Evolutionary conservation across 1,284 basidiomycete genomes (phyloP).

Genomic region (Boletus sp.): DNA sequence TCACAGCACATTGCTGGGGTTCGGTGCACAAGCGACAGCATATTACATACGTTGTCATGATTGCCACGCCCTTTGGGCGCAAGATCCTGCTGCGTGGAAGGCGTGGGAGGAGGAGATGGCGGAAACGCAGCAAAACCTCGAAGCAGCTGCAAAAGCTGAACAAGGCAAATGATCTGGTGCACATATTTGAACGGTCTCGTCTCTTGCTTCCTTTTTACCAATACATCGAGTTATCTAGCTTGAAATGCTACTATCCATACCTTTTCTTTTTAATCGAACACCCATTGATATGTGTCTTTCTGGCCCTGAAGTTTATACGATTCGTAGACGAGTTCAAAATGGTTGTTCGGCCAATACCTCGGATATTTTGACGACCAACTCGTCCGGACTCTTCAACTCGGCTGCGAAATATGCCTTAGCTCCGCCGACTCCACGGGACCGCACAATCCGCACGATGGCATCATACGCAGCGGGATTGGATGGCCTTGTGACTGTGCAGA

Average conservation of each 20-base stretch:
- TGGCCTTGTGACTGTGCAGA: slow-evolving; percentile 37
- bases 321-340: slow-evolving; percentile 27
- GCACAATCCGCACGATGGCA: slow-evolving; percentile 36
- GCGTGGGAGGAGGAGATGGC: slow-evolving; percentile 40
- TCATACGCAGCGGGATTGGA: slow-evolving; percentile 41
- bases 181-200: background rate
- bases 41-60: slow-evolving; percentile 50
- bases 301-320: background rate
- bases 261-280: background rate
- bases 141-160: slow-evolving; percentile 6
- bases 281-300: too few relatives aligned
- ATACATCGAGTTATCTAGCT: background rate
- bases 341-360: slow-evolving; percentile 50
- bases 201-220: background rate
- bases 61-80: slow-evolving; percentile 36
- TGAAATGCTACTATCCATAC: background rate
- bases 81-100: slow-evolving; percentile 31
- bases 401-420: slow-evolving; percentile 57
- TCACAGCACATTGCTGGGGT: slow-evolving; percentile 40
- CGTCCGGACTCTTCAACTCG: slow-evolving; percentile 43
- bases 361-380: slow-evolving; percentile 46
- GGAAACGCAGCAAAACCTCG: slow-evolving; percentile 34
- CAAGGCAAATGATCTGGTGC: background rate
- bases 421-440: slow-evolving; percentile 39
- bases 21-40: slow-evolving; percentile 32